A percentile compares a stretch with the other conserved stretches of the same genome.
Evolutionary conservation across 768 basidiomycete species (phyloP).

Genomic region (Solioccasus polychromus): DNA sequence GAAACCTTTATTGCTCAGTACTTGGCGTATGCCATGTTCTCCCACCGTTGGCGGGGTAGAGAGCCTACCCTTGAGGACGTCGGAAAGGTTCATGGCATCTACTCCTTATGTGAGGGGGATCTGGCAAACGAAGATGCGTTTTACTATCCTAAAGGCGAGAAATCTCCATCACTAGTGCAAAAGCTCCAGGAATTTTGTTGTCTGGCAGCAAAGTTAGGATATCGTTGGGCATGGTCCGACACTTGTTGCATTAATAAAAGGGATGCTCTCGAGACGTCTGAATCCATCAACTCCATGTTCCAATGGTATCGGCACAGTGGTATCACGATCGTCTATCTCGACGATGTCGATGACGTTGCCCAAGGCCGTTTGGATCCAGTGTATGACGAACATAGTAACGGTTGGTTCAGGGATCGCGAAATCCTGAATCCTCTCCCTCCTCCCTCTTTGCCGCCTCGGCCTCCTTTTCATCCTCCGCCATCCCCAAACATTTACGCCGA

Average conservation of each 20-base stretch:
- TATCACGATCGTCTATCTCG: slow-evolving; percentile 28
- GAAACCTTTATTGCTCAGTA: slow-evolving; percentile 15
- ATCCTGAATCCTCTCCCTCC: slow-evolving; percentile 12
- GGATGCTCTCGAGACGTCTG: slow-evolving; percentile 22
- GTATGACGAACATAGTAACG: background rate
- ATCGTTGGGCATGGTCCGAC: slow-evolving; percentile 30
- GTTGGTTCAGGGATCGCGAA: slow-evolving; percentile 19
- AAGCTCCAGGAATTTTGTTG: slow-evolving; percentile 33
- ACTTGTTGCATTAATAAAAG: slow-evolving; percentile 29
- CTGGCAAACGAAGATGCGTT: background rate
- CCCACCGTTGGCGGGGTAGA: slow-evolving; percentile 22
- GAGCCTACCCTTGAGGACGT: slow-evolving; percentile 20
- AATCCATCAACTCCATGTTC: slow-evolving; percentile 32
- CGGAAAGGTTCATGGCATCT: slow-evolving; percentile 13
- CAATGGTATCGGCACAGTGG: slow-evolving; percentile 26
- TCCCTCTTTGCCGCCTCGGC: background rate
- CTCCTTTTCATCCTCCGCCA: background rate
- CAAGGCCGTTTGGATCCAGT: slow-evolving; percentile 11
- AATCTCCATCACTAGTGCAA: slow-evolving; percentile 1
- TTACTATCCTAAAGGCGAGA: background rate
- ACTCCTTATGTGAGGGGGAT: slow-evolving; percentile 9
- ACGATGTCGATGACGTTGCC: slow-evolving; percentile 24
- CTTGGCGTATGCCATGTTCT: slow-evolving; percentile 27
- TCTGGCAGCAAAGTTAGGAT: slow-evolving; percentile 26
- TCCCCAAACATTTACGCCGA: slow-evolving; percentile 1